A percentile compares a stretch with the other conserved stretches of the same genome.
Evolutionary conservation across 1,284 basidiomycete species (phyloP).

Genomic region (Ganoderma meredithae): DNA sequence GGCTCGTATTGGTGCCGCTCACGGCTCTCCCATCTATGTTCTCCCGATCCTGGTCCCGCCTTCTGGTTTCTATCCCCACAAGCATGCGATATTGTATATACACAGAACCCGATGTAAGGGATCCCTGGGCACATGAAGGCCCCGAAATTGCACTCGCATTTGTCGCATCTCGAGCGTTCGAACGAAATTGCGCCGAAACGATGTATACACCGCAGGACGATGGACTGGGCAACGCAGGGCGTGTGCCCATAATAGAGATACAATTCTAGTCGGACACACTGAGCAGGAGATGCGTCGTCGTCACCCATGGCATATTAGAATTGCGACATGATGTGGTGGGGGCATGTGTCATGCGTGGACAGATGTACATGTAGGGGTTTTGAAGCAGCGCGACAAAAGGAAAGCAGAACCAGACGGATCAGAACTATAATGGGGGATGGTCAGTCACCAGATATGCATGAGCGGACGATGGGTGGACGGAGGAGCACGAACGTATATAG

Average conservation of each 20-base stretch:
- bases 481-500: neutral
- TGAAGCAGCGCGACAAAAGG: conserved; percentile 25
- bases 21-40: neutral
- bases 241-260: neutral
- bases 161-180: neutral
- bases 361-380: conserved; percentile 35
- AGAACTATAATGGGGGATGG: conserved; percentile 22
- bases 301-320: conserved; percentile 31
- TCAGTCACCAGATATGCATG: conserved; percentile 7
- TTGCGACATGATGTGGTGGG: conserved; percentile 27
- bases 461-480: neutral
- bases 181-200: neutral
- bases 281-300: conserved; percentile 12
- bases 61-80: neutral
- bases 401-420: conserved; percentile 26
- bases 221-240: too few species aligned
- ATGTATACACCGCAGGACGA: neutral
- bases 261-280: conserved; percentile 1
- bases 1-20: neutral
- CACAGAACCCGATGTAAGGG: neutral
- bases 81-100: neutral
- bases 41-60: neutral
- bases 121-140: neutral
- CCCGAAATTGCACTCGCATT: neutral
- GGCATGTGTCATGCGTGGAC: conserved; percentile 34